phyloP scores from a whole-genome alignment of 352 stramenopile genomes.

The Pythium volutum region DNA sequence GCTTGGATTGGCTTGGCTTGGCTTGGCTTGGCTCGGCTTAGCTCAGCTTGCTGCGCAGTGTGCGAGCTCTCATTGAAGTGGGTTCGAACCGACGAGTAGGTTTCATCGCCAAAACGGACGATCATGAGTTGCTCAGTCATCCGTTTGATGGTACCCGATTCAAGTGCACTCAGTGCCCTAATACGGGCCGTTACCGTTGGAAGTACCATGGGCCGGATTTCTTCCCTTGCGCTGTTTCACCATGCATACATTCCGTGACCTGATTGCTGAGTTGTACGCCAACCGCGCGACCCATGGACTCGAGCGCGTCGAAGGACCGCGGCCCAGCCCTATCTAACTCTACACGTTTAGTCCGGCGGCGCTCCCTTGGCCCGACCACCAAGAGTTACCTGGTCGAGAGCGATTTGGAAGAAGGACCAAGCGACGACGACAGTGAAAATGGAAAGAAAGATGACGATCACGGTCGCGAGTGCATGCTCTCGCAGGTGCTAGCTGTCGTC shows the following conservation, averaged over 20 bases:
- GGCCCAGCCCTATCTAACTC: not conserved
- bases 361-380: not conserved
- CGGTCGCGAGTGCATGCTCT: conserved; percentile 42
- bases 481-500: conserved; percentile 37
- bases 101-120: not conserved
- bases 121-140: not conserved
- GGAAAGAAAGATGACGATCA: conserved; percentile 17
- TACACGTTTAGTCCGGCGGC: not conserved
- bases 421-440: conserved; percentile 7
- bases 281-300: no score
- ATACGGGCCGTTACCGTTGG: no score
- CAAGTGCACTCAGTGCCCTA: no score
- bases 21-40: conserved; percentile 8
- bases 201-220: no score
- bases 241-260: no score
- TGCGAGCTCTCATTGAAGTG: not conserved
- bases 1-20: not conserved
- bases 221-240: no score
- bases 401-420: not conserved
- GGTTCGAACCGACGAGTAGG: not conserved
- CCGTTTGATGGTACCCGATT: no score
- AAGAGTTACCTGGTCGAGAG: not conserved
- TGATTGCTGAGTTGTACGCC: no score
- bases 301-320: no score
- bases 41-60: not conserved